Evolutionary conservation across 345 rosid species (phyloP).

Genomic region (Aquilaria malaccensis): DNA sequence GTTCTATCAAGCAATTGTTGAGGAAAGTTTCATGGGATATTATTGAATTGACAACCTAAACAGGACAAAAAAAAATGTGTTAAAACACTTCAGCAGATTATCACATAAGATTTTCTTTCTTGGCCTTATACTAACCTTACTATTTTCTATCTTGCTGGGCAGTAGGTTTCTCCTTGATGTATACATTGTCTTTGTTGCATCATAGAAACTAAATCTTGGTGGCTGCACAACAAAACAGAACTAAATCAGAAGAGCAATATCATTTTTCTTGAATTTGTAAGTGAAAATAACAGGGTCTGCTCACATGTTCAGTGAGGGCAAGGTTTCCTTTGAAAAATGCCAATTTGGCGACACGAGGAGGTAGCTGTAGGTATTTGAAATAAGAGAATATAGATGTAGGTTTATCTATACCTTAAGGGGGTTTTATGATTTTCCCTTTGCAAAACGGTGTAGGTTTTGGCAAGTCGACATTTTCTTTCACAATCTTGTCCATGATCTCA

Average conservation of each 20-base stretch:
- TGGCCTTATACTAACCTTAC: constrained; percentile 43
- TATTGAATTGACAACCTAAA: constrained; percentile 76
- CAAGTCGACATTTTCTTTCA: too few relatives aligned
- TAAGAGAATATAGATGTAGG: too few relatives aligned
- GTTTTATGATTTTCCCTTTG: too few relatives aligned
- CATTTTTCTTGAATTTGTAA: background rate
- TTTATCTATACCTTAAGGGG: too few relatives aligned
- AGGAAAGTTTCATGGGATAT: constrained; percentile 92
- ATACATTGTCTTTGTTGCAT: constrained; percentile 81
- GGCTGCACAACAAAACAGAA: constrained; percentile 46
- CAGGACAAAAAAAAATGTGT: constrained; percentile 2
- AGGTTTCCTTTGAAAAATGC: constrained; percentile 91
- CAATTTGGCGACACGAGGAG: too few relatives aligned
- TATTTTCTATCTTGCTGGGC: constrained; percentile 63
- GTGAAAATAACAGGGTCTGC: constrained; percentile 9
- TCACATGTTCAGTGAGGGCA: constrained; percentile 90
- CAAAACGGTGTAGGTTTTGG: too few relatives aligned
- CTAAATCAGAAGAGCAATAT: constrained; percentile 6
- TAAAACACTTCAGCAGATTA: too few relatives aligned
- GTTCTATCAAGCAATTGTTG: constrained; percentile 61
- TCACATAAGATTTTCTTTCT: too few relatives aligned
- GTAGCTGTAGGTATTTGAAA: too few relatives aligned
- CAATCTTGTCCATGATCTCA: too few relatives aligned
- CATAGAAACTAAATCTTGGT: constrained; percentile 86
- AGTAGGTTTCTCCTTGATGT: constrained; percentile 95